Base-by-base conservation (phyloP, 2,329 filamentous ascomycete species). In the Aspergillus uvarum region DNA sequence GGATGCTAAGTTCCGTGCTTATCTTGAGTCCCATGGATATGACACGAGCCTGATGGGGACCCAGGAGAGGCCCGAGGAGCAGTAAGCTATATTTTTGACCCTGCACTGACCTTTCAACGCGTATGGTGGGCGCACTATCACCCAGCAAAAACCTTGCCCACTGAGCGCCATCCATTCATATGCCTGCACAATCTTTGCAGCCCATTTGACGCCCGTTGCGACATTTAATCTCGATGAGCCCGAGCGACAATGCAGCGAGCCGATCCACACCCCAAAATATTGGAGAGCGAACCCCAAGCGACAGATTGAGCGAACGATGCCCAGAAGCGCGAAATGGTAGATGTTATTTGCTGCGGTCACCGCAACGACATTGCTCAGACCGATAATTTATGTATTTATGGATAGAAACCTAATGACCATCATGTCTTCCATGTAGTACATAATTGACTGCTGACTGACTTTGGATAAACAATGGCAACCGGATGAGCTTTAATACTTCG, bases 1-100 rank as follows among this genome's bases (percentile, higher is more conserved):
- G 75, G 92, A 97, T 70, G 71, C 80, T 7, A 83, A 84, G 50
- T 97, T 96, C 79, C 84, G 90, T 42, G 83, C 79, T 21, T 96
- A 89, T 72, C 80, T 97, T 12, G 82, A 87, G 69, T 78, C 78
- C 26, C 82, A 94, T 60, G 92, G 92, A 4, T 96, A 89, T 78
- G 91, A 96, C 72, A 89, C 86, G 4, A 78, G 77, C 8, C 80
- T 81, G 61, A 76, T 88, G 77, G 85, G 85, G 12, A 55, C 21
- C 21, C 42, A 4, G 12, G 42, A 47, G 42, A 47, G 47, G 42
- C 53, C n/a, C 11, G 47, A 55, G 26, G 29, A 29, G n/a, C 14
- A 31, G 6, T 35, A 19, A 6, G 42, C 26, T 32, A n/a, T 26
- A 31, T 21, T 35, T 22, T 16, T 7, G n/a, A 21, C 53, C n/a